Conservation (phyloP, 768 basidiomycete species). For the Mycena albidolilacea region DNA sequence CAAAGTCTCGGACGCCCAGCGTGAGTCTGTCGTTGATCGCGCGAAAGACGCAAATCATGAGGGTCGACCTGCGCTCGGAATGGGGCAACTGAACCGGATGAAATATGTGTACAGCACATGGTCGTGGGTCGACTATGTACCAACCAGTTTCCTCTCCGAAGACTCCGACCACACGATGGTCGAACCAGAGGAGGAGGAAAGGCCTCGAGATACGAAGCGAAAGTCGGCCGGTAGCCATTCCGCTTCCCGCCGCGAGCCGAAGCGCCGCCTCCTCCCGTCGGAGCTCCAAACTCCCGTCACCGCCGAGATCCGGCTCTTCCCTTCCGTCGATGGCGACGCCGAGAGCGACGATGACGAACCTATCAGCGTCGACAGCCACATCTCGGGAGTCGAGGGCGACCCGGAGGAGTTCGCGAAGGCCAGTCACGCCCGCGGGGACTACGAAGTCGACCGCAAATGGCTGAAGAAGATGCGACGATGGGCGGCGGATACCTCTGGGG, state of each 20-base stretch:
- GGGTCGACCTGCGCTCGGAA: not conserved
- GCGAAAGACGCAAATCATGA: not conserved
- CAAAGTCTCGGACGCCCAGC: not conserved
- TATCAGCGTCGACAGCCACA: conserved; percentile 14
- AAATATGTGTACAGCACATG: not conserved
- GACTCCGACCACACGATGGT: conserved; percentile 14
- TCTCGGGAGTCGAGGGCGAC: conserved; percentile 17
- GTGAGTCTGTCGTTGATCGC: conserved; percentile 8
- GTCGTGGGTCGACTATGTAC: not conserved
- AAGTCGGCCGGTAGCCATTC: too few relatives aligned
- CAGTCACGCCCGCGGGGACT: not conserved
- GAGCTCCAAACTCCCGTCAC: not conserved
- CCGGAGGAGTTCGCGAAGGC: conserved; percentile 12
- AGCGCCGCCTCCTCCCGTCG: conserved; percentile 19
- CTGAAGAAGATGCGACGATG: not conserved
- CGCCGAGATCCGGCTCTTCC: not conserved
- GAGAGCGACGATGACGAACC: conserved; percentile 14
- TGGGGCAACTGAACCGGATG: not conserved
- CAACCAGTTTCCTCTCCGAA: conserved; percentile 18
- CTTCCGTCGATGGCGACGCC: not conserved
- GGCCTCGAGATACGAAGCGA: not conserved
- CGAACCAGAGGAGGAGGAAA: conserved; percentile 5
- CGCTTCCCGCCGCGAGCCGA: conserved; percentile 7
- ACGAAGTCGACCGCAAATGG: conserved; percentile 4
- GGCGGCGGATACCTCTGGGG: not conserved